Evolutionary conservation across 2,329 filamentous ascomycete species (phyloP).

Genomic region (Hypoxylon sp.): DNA sequence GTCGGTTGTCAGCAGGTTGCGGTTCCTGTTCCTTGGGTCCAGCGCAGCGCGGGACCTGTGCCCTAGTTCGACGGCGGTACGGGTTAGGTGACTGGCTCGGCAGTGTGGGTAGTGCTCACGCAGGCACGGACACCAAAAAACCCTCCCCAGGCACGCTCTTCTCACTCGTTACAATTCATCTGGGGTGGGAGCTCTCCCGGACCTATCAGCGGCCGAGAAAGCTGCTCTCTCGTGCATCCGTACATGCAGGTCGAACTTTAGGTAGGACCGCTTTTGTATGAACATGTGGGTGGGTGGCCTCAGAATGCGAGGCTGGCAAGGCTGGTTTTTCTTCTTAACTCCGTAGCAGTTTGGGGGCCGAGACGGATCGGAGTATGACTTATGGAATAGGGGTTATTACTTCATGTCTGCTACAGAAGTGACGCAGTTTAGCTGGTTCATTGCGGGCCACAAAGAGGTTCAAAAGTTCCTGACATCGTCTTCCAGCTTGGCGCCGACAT

Average conservation of each 20-base stretch:
- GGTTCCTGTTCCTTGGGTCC: slow-evolving; percentile 38
- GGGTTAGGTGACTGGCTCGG: slow-evolving; percentile 34
- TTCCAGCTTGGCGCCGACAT: neutral
- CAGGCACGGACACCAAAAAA: slow-evolving; percentile 3
- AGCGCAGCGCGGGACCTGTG: slow-evolving; percentile 29
- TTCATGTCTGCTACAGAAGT: slow-evolving; percentile 5
- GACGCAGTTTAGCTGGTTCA: neutral
- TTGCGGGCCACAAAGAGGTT: neutral
- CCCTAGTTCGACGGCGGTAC: slow-evolving; percentile 30
- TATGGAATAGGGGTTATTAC: neutral
- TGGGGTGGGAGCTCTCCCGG: neutral
- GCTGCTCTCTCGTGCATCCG: slow-evolving; percentile 18
- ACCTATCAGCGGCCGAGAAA: slow-evolving; percentile 27
- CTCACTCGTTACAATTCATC: slow-evolving; percentile 24
- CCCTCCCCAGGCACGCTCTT: slow-evolving; percentile 33
- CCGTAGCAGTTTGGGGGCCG: slow-evolving; percentile 25
- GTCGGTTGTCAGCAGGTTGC: slow-evolving; percentile 19
- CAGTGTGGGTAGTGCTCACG: slow-evolving; percentile 35
- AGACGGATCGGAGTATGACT: neutral
- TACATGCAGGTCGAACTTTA: slow-evolving; percentile 28
- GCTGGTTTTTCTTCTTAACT: slow-evolving; percentile 12
- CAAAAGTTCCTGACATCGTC: neutral
- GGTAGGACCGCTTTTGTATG: slow-evolving; percentile 19
- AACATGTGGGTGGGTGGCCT: slow-evolving; percentile 38
- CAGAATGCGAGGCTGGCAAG: slow-evolving; percentile 36